Conservation (phyloP, 352 stramenopile genomes). For the Pythium vanterpoolii region DNA sequence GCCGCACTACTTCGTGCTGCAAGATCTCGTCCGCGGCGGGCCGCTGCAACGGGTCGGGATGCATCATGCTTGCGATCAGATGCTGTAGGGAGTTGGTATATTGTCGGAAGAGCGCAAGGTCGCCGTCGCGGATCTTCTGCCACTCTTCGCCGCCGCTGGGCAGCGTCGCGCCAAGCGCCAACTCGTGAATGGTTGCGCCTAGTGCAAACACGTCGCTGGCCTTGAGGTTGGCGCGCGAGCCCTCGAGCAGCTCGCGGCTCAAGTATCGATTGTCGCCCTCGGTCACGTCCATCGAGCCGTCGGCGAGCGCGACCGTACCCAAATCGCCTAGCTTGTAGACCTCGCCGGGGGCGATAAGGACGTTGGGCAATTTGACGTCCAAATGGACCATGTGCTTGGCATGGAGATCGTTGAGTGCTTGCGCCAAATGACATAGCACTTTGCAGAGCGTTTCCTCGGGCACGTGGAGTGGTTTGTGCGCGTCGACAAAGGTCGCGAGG, state of each 20-base stretch:
- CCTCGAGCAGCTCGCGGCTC: conserved; percentile 78
- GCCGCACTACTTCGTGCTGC: conserved; percentile 76
- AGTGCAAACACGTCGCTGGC: conserved; percentile 84
- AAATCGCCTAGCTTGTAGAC: conserved; percentile 83
- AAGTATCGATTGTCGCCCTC: conserved; percentile 87
- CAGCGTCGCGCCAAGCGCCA: conserved; percentile 64
- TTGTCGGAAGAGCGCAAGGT: conserved; percentile 79
- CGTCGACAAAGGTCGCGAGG: conserved; percentile 58
- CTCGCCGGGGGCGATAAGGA: conserved; percentile 55
- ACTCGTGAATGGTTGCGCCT: conserved; percentile 80
- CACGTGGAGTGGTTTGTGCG: conserved; percentile 60
- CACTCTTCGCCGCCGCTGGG: conserved; percentile 76
- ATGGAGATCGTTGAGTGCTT: conserved; percentile 82
- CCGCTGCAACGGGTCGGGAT: conserved; percentile 78
- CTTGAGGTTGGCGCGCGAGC: conserved; percentile 68
- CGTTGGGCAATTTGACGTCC: conserved; percentile 87
- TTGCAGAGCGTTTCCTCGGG: conserved; percentile 70
- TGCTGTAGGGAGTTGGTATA: conserved; percentile 88
- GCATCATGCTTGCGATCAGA: conserved; percentile 85
- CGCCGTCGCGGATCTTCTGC: conserved; percentile 84
- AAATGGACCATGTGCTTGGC: conserved; percentile 84
- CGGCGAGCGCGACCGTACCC: conserved; percentile 72
- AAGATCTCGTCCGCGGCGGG: conserved; percentile 80
- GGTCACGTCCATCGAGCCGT: conserved; percentile 83
- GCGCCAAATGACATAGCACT: conserved; percentile 70